These are phyloP conservation scores for Pilobolus umbonatus DNA, from an alignment of 192 early-diverging fungal species.

Conservation along the genomic window DNA sequence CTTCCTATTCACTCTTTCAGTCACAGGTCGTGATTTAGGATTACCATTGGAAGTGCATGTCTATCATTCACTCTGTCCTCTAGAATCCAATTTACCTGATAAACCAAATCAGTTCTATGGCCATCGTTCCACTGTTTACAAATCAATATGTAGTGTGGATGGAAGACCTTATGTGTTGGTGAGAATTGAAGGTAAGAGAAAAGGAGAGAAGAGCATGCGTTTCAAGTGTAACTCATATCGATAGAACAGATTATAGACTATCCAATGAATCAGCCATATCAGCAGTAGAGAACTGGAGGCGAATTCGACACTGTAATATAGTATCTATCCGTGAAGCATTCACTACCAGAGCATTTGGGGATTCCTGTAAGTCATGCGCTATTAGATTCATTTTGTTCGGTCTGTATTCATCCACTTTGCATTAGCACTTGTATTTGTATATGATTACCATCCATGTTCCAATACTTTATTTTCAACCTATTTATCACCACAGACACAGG, in stretches of 20 bases:
- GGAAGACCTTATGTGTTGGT: slow-evolving; percentile 81
- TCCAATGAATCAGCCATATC: slow-evolving; percentile 77
- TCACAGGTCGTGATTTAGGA: slow-evolving; percentile 48
- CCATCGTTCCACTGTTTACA: slow-evolving; percentile 72
- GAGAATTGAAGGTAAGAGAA: slow-evolving; percentile 78
- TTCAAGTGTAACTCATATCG: neutral
- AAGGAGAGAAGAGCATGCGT: neutral
- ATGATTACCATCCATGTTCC: slow-evolving; percentile 86
- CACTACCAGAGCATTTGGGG: slow-evolving; percentile 93
- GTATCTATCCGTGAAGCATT: slow-evolving; percentile 91
- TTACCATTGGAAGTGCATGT: slow-evolving; percentile 80
- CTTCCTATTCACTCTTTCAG: neutral
- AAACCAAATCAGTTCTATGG: slow-evolving; percentile 47
- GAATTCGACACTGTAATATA: slow-evolving; percentile 76
- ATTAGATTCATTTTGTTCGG: neutral
- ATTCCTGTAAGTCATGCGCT: slow-evolving; percentile 59
- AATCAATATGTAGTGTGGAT: slow-evolving; percentile 77
- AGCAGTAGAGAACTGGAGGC: slow-evolving; percentile 80
- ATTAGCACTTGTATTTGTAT: slow-evolving; percentile 84
- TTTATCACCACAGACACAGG: slow-evolving; percentile 48
- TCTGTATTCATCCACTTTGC: neutral
- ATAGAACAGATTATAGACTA: slow-evolving; percentile 62
- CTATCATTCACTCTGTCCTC: slow-evolving; percentile 79
- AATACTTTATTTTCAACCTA: slow-evolving; percentile 62
- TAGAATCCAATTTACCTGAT: slow-evolving; percentile 51